Conservation (phyloP, 1,284 basidiomycete species). For the Cerioporus squamosus region DNA sequence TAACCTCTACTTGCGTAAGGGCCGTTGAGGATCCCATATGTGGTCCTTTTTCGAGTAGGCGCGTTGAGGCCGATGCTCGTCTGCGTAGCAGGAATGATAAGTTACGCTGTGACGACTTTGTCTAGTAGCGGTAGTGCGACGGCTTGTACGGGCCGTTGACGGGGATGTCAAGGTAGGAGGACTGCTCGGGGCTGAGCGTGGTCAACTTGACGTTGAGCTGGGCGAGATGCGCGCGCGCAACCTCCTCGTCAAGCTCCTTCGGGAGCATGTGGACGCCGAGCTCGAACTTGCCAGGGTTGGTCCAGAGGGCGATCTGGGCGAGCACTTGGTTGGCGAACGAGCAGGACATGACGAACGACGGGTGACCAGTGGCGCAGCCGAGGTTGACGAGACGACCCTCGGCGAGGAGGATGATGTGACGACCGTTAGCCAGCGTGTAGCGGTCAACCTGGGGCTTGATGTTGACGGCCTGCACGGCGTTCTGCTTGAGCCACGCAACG, state of each 20-base stretch:
- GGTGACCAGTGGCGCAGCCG: conserved; percentile 91
- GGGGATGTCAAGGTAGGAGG: conserved; percentile 93
- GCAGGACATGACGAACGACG: conserved; percentile 99
- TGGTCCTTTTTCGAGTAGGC: conserved; percentile 33
- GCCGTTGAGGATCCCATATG: conserved; percentile 39
- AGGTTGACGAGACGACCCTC: conserved; percentile 99
- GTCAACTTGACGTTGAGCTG: conserved; percentile 96
- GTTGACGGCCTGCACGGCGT: conserved; percentile 86
- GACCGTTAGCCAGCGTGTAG: conserved; percentile 89
- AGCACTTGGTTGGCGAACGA: conserved; percentile 99
- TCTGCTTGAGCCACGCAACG: conserved; percentile 97
- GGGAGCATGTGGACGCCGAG: conserved; percentile 96
- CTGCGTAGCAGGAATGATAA: conserved; percentile 17
- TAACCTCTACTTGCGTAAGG: conserved; percentile 29
- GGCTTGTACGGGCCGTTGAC: conserved; percentile 94
- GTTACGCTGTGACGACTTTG: conserved; percentile 22
- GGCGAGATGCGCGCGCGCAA: conserved; percentile 92
- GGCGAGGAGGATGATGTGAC: conserved; percentile 96
- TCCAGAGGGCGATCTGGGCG: conserved; percentile 99
- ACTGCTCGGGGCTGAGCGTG: conserved; percentile 76
- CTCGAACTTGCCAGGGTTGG: conserved; percentile 87
- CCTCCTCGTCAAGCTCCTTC: conserved; percentile 98
- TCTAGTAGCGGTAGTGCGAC: conserved; percentile 73
- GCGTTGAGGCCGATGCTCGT: conserved; percentile 60
- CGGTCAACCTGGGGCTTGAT: conserved; percentile 99